Evolutionary conservation across 306 rosid genomes (phyloP).

Genomic region (Carpinus viminea): DNA sequence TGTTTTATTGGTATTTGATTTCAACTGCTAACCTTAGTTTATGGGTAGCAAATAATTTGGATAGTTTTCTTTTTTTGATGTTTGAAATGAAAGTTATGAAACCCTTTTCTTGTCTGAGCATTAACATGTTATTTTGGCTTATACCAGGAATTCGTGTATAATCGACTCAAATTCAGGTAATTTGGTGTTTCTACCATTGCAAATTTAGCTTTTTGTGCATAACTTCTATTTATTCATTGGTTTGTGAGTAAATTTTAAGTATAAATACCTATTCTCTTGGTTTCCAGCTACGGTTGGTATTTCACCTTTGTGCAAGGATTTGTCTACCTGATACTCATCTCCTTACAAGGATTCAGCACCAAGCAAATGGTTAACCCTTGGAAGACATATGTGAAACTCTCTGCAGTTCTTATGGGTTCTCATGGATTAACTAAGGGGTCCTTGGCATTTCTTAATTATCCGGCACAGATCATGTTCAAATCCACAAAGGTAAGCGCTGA

Average conservation of each 20-base stretch:
- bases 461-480: constrained; percentile 75
- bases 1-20: constrained; percentile 1
- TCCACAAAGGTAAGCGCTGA: constrained; percentile 47
- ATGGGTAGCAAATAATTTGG: background rate
- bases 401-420: constrained; percentile 70
- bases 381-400: constrained; percentile 61
- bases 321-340: constrained; percentile 50
- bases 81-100: background rate
- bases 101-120: background rate
- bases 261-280: background rate
- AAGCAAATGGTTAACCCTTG: constrained; percentile 67
- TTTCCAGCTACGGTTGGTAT: constrained; percentile 66
- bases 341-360: constrained; percentile 57
- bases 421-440: constrained; percentile 72
- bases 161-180: constrained; percentile 62
- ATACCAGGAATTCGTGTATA: constrained; percentile 63
- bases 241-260: background rate
- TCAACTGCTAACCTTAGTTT: background rate
- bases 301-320: constrained; percentile 72
- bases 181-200: background rate
- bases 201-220: background rate
- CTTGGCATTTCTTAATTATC: constrained; percentile 63
- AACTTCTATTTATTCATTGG: background rate
- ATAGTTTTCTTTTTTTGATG: background rate
- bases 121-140: constrained; percentile 1